Evolutionary conservation across 106 monocot genomes (phyloP).

Genomic region (Dendrobium huoshanense): DNA sequence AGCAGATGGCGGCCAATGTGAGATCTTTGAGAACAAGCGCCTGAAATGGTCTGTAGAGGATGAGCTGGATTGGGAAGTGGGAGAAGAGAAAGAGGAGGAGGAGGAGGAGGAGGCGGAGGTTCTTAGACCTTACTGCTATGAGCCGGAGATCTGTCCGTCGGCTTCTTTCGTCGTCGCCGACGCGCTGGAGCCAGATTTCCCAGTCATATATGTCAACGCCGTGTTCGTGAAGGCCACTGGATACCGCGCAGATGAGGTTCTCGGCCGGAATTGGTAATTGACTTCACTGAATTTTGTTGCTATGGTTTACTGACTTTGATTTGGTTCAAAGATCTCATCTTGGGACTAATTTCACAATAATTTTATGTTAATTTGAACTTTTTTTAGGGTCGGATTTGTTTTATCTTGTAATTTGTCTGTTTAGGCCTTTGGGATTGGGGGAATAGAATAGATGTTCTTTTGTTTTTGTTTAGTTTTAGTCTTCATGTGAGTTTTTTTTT

Average conservation of each 20-base stretch:
- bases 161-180: constrained; percentile 80
- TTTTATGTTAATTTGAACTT: too few relatives aligned
- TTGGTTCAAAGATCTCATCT: too few relatives aligned
- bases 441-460: too few relatives aligned
- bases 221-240: constrained; percentile 80
- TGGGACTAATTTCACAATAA: too few relatives aligned
- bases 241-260: constrained; percentile 84
- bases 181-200: constrained; percentile 73
- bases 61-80: constrained; percentile 8
- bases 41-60: neutral
- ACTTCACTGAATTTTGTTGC: too few relatives aligned
- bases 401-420: too few relatives aligned
- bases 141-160: constrained; percentile 22
- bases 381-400: too few relatives aligned
- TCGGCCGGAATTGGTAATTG: constrained; percentile 84
- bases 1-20: neutral
- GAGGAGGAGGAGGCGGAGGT: constrained; percentile 23
- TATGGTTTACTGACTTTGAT: too few relatives aligned
- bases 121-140: neutral
- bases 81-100: constrained; percentile 16
- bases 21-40: neutral
- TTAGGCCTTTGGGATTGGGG: too few relatives aligned
- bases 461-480: too few relatives aligned
- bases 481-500: too few relatives aligned
- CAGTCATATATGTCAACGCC: constrained; percentile 87